Evolutionary conservation across 2,329 filamentous ascomycete genomes (phyloP).

Genomic region (Cladosporium velox): DNA sequence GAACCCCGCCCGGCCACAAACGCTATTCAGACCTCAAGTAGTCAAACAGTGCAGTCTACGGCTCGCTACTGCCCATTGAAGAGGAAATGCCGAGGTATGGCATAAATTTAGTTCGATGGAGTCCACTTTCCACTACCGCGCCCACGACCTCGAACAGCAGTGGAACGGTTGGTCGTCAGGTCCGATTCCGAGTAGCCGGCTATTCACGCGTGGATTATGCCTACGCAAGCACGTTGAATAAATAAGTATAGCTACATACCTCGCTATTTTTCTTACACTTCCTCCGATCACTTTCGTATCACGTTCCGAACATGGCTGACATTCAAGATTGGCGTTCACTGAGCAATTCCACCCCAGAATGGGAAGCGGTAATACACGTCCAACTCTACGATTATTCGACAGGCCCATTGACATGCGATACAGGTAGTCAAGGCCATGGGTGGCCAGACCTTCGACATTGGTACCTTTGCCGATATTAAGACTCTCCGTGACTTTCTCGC

Average conservation of each 20-base stretch:
- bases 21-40: neutral
- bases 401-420: neutral
- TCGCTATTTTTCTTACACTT: neutral
- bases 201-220: neutral
- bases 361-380: conserved; percentile 23
- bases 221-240: neutral
- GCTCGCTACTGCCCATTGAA: neutral
- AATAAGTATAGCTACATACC: neutral
- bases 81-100: neutral
- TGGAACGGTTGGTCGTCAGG: neutral
- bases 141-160: neutral
- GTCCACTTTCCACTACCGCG: neutral
- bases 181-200: neutral
- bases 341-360: conserved; percentile 31
- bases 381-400: neutral
- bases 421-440: conserved; percentile 24
- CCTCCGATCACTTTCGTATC: neutral
- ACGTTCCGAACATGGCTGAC: conserved; percentile 29
- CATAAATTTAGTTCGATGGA: neutral
- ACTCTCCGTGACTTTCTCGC: conserved; percentile 27
- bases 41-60: neutral
- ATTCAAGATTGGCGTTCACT: conserved; percentile 33
- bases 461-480: conserved; percentile 29
- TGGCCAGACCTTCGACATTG: conserved; percentile 31
- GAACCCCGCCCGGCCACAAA: neutral